Evolutionary conservation across 805 yeast species (phyloP), one percentile per base, ranked within the genome.

Genomic region (Wickerhamiella brachini): DNA sequence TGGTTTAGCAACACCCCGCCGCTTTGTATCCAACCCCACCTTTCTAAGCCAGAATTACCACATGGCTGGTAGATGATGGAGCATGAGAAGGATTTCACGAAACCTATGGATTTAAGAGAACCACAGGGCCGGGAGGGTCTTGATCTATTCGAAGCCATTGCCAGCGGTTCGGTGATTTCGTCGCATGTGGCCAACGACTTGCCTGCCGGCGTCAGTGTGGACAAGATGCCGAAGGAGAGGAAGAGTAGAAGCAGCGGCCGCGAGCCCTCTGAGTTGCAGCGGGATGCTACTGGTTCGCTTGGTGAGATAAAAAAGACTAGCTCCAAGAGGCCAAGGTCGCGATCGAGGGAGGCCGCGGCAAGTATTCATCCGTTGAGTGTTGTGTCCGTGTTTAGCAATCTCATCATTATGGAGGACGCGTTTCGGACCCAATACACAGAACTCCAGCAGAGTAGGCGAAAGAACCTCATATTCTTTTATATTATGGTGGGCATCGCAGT

Each of bases 401-500:
- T 93, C 57, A 69, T 90, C 47, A 83, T 90, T 15, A 65, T 89
- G 49, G 98, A 90, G 65, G 95, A 89, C 62, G 80, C 86, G 50
- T 70, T 93, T 48, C 74, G 97, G 41, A 80, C 77, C 54, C 97
- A 90, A 67, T 84, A 82, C 47, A 69, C 74, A n/a, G 81, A 79
- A 50, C 89, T 87, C 62, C 76, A 79, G 50, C 69, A 75, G 7
- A 68, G 87, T 53, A 72, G 94, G 56, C 67, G 80, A 44, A 79
- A 80, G 56, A 80, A 83, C 61, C 65, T 78, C 49, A 66, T 78
- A 12, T 83, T 83, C 60, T 64, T 68, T 50, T 56, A 62, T 48
- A 46, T 55, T 12, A 52, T 66, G 21, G 45, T 62, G 13, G 29
- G 55, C 13, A 58, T 64, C 49, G 60, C 65, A 7, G 51, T 53